Evolutionary conservation across 1,139 yeast species (phyloP).

Genomic region (Trichomonascaceae sp.): DNA sequence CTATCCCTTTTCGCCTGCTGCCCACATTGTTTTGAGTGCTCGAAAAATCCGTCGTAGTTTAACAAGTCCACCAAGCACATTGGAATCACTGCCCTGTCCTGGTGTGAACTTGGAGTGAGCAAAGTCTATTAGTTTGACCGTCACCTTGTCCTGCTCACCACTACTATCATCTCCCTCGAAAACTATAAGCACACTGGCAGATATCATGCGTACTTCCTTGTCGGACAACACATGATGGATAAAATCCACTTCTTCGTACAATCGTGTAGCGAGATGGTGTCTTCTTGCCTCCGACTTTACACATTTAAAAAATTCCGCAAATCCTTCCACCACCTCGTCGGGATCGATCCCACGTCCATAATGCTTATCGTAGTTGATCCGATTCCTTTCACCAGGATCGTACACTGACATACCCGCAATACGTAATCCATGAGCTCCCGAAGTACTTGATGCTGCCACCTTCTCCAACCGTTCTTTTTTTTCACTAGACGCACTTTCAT

Average conservation of each 20-base stretch:
- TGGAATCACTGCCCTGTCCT: conserved; percentile 60
- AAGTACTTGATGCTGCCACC: conserved; percentile 64
- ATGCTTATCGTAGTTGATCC: conserved; percentile 42
- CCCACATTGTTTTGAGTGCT: not conserved
- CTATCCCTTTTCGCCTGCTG: not conserved
- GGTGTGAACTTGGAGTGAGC: conserved; percentile 66
- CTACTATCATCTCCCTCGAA: conserved; percentile 50
- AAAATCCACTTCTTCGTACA: conserved; percentile 42
- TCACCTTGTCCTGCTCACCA: conserved; percentile 28
- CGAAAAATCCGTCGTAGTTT: not conserved
- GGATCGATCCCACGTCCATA: conserved; percentile 52
- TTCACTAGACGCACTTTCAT: conserved; percentile 37
- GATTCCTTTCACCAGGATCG: conserved; percentile 20
- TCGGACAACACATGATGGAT: conserved; percentile 50
- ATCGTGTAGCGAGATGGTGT: conserved; percentile 32
- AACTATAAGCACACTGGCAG: conserved; percentile 63
- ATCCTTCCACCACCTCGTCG: conserved; percentile 34
- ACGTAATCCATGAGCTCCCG: conserved; percentile 61
- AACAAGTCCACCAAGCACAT: conserved; percentile 46
- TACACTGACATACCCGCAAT: conserved; percentile 79
- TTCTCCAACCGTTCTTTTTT: conserved; percentile 46
- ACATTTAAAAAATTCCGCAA: conserved; percentile 36
- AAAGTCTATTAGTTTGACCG: conserved; percentile 67
- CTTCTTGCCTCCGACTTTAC: conserved; percentile 11
- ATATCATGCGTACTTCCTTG: conserved; percentile 52